Evolutionary conservation across 371 early-diverging fungal genomes (phyloP), one percentile per base, ranked within the genome.

Genomic region (Polyrhizophydium stewartii): DNA sequence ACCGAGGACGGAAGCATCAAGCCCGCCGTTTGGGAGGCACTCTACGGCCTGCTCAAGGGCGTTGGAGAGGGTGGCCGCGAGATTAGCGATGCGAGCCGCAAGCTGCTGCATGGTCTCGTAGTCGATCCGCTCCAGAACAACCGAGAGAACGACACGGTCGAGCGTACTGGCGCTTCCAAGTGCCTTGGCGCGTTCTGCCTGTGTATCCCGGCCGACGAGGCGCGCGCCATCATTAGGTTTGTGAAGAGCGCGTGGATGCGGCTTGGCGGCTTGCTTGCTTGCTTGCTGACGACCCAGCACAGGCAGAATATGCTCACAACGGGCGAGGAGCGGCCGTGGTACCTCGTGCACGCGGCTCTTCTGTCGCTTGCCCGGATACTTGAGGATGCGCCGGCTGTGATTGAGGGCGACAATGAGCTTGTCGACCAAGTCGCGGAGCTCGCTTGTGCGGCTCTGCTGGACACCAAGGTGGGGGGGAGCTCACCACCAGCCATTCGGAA

Each of bases 21-120:
- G 24, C 83, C 85, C 58, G 84, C 89, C 25, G 85, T 89, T 81
- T 79, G 89, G 83, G 77, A 78, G 37, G 87, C 89, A 7, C 65
- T 89, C 46, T 78, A 81, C 58, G 76, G 77, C 2, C 60, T 82
- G 5, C 40, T 79, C 21, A 63, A 59, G 24, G 66, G 69, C 9
- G 76, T 90, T 32, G 73, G 75, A 58, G 75, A 81, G 60, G 73
- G 10, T 45, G 19, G 19, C 45, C 5, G 19, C 10, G 45, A 45
- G 45, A 76, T 90, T 66, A 83, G 74, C 56, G 89, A 84, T 47
- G 68, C 71, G 3, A 83, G 87, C 68, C 79, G 80, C 68, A 81
- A 79, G 58, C 72, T 80, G 31, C 72, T 90, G 16, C 66, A 71
- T 58, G 61, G 45, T 13, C 50, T 74, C 3, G 13, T 78, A 19